Evolutionary conservation across 371 early-diverging fungal genomes (phyloP).

Genomic region (Chytridiales sp.): DNA sequence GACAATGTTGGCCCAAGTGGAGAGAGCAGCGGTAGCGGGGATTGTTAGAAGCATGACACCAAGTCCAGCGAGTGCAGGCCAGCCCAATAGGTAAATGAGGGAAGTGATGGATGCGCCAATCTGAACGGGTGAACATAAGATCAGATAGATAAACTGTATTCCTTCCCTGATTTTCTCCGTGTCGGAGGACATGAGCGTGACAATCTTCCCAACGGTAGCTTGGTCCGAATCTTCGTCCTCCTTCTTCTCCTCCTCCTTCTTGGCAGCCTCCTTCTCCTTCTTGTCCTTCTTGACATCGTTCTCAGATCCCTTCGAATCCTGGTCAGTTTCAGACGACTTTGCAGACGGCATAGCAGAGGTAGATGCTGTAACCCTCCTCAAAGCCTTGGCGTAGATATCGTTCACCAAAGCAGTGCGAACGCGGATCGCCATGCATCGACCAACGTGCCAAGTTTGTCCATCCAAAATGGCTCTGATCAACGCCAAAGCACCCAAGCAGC

Average conservation of each 20-base stretch:
- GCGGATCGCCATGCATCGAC: constrained; percentile 32
- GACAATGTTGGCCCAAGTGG: constrained; percentile 13
- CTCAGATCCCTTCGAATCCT: no score
- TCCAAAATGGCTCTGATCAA: constrained; percentile 28
- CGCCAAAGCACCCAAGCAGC: constrained; percentile 19
- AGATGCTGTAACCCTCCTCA: constrained; percentile 22
- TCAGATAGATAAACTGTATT: constrained; percentile 16
- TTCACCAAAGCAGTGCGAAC: constrained; percentile 37
- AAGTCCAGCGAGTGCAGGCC: constrained; percentile 40
- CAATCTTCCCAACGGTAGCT: constrained; percentile 45
- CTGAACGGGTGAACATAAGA: constrained; percentile 11
- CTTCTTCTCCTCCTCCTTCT: background rate
- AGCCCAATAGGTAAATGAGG: constrained; percentile 31
- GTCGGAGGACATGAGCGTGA: constrained; percentile 39
- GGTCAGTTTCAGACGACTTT: no score
- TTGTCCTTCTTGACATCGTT: no score
- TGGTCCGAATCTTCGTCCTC: constrained; percentile 13
- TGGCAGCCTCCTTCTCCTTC: no score
- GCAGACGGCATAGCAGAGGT: no score
- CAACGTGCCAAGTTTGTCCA: constrained; percentile 46
- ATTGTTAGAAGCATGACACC: constrained; percentile 27
- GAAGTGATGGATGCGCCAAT: constrained; percentile 18
- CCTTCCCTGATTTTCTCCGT: constrained; percentile 22
- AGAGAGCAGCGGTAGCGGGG: constrained; percentile 19
- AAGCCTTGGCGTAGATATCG: constrained; percentile 43